Percentiles rank a stretch among this genome's conserved stretches.
phyloP scores from a whole-genome alignment of 805 yeast species.

The Yueomyces sp. region DNA sequence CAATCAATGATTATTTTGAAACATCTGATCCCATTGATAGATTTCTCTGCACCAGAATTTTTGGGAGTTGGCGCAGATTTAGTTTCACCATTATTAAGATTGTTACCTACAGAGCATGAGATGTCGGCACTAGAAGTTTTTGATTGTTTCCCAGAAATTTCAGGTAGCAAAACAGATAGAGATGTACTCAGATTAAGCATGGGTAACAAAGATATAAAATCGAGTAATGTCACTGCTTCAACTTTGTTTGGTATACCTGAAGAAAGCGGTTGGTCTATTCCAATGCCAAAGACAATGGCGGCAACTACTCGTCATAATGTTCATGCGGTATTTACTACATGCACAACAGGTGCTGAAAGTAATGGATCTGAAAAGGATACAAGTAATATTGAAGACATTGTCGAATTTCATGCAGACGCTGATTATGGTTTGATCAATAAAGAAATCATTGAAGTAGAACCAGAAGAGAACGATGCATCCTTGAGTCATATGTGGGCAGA shows the following conservation, averaged over 20 bases:
- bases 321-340: conserved; percentile 87
- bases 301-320: conserved; percentile 84
- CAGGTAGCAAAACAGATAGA: conserved; percentile 82
- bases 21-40: conserved; percentile 62
- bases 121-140: conserved; percentile 81
- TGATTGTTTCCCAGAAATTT: conserved; percentile 72
- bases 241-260: conserved; percentile 86
- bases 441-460: conserved; percentile 17
- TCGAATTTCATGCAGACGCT: conserved; percentile 23
- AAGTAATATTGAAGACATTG: conserved; percentile 14
- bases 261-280: conserved; percentile 93
- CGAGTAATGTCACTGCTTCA: conserved; percentile 73
- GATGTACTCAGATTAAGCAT: conserved; percentile 85
- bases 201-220: conserved; percentile 66
- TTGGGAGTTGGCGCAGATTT: conserved; percentile 89
- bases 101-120: conserved; percentile 73
- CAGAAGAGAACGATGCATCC: conserved; percentile 57
- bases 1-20: conserved; percentile 71
- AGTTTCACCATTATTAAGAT: conserved; percentile 75
- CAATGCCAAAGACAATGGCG: conserved; percentile 87
- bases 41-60: conserved; percentile 65
- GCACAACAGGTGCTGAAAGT: conserved; percentile 28
- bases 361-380: conserved; percentile 3
- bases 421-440: conserved; percentile 17
- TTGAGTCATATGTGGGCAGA: conserved; percentile 89